Evolutionary conservation across 2,329 filamentous ascomycete genomes (phyloP).

Genomic region (Metarhizium robertsii): DNA sequence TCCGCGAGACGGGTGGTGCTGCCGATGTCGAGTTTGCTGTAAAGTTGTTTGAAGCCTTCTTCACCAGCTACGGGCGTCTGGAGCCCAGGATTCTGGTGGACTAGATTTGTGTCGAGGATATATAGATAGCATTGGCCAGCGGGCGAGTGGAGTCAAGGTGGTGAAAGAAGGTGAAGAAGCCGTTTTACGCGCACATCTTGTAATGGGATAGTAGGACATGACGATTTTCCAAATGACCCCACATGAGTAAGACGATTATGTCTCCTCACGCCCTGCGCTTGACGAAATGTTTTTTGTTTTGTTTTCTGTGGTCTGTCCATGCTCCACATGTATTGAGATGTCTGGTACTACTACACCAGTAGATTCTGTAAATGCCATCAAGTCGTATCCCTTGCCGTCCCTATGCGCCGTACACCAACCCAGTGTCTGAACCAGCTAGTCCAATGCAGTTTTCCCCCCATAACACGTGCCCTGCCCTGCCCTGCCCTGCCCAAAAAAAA

Average conservation of each 20-base stretch:
- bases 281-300: slow-evolving; percentile 12
- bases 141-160: neutral
- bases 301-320: neutral
- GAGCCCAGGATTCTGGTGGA: slow-evolving; percentile 80
- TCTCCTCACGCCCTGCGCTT: neutral
- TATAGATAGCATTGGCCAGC: neutral
- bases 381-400: neutral
- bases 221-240: neutral
- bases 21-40: slow-evolving; percentile 83
- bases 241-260: neutral
- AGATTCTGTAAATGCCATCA: neutral
- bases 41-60: slow-evolving; percentile 80
- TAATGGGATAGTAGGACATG: neutral
- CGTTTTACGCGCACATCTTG: neutral
- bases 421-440: neutral
- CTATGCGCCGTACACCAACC: neutral
- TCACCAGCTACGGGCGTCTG: slow-evolving; percentile 71
- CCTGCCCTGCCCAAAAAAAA: neutral
- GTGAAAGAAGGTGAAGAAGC: neutral
- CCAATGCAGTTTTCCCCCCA: neutral
- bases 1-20: slow-evolving; percentile 82
- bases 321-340: neutral
- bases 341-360: neutral
- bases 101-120: slow-evolving; percentile 26
- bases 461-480: neutral